Evolutionary conservation across 2,329 filamentous ascomycete species (phyloP).

Genomic region (Thelonectria rubi): DNA sequence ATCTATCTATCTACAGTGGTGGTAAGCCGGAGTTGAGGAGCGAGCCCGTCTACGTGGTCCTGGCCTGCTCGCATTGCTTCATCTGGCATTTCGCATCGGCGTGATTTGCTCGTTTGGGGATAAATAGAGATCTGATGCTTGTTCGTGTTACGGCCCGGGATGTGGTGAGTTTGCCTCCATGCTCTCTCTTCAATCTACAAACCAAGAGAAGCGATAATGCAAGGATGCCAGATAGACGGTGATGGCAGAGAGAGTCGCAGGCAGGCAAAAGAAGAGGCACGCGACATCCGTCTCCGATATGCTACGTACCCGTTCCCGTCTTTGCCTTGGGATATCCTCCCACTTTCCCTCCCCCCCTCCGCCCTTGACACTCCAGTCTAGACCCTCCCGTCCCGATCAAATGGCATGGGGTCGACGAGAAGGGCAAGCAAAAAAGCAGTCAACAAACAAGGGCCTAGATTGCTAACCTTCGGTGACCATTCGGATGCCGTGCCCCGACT

Average conservation of each 20-base stretch:
- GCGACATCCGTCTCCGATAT: constrained; percentile 11
- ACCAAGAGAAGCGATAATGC: background rate
- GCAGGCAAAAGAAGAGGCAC: background rate
- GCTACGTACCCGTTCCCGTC: background rate
- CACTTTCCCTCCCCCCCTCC: background rate
- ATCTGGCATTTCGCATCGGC: constrained; percentile 7
- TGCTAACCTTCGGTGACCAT: constrained; percentile 22
- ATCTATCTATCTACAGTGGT: background rate
- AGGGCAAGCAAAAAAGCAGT: too few relatives aligned
- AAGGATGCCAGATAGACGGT: background rate
- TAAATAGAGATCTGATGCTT: constrained; percentile 6
- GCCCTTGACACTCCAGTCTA: background rate
- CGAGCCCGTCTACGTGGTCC: background rate
- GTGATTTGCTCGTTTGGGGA: constrained; percentile 10
- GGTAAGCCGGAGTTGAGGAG: background rate
- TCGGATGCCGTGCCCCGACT: constrained; percentile 16
- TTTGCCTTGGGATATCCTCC: too few relatives aligned
- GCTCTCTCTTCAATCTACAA: too few relatives aligned
- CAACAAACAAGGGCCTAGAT: constrained; percentile 11
- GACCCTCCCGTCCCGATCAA: background rate
- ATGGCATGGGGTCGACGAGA: background rate
- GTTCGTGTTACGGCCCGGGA: background rate
- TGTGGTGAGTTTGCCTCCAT: background rate
- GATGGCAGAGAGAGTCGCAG: background rate
- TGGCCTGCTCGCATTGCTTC: constrained; percentile 3